A percentile compares a stretch with the other conserved stretches of the same genome.
These are phyloP conservation scores for Boechera stricta DNA, from an alignment of 345 rosid genomes.

Conservation along the genomic window DNA sequence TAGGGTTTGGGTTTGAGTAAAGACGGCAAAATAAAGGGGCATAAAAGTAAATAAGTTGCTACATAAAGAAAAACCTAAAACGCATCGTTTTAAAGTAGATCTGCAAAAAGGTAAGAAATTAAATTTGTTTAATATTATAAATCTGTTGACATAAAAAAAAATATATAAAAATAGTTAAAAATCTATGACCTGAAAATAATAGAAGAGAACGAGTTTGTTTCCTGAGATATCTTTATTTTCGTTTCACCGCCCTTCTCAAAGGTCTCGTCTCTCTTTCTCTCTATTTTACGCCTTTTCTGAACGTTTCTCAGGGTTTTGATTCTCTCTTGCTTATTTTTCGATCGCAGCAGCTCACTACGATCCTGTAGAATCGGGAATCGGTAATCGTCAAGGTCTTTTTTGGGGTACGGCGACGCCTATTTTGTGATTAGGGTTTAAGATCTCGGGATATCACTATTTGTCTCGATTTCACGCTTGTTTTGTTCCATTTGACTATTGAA, in stretches of 20 bases:
- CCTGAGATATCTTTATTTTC: constrained; percentile 13
- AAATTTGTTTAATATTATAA: neutral
- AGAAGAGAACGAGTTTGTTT: constrained; percentile 18
- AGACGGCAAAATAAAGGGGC: constrained; percentile 34
- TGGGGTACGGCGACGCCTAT: constrained; percentile 23
- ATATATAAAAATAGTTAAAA: neutral
- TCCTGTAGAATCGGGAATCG: constrained; percentile 26
- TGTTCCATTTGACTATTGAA: neutral
- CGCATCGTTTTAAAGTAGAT: constrained; percentile 30
- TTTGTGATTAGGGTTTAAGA: constrained; percentile 42
- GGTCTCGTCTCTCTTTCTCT: constrained; percentile 40
- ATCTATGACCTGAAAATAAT: constrained; percentile 22
- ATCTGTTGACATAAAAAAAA: neutral
- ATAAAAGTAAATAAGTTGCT: constrained; percentile 29
- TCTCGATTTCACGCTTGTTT: constrained; percentile 29
- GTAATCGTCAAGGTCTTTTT: neutral
- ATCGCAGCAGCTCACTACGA: constrained; percentile 29
- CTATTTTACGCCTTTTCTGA: constrained; percentile 1
- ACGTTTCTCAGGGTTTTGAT: constrained; percentile 28
- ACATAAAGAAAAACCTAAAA: neutral
- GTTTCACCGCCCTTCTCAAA: constrained; percentile 37
- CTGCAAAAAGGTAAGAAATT: constrained; percentile 5
- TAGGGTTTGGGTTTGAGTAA: constrained; percentile 54
- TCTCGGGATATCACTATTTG: constrained; percentile 23
- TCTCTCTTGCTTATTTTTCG: constrained; percentile 18